Evolutionary conservation across 2,329 filamentous ascomycete species (phyloP), one percentile per base, ranked within the genome.

Genomic region (Esteya vermicola): DNA sequence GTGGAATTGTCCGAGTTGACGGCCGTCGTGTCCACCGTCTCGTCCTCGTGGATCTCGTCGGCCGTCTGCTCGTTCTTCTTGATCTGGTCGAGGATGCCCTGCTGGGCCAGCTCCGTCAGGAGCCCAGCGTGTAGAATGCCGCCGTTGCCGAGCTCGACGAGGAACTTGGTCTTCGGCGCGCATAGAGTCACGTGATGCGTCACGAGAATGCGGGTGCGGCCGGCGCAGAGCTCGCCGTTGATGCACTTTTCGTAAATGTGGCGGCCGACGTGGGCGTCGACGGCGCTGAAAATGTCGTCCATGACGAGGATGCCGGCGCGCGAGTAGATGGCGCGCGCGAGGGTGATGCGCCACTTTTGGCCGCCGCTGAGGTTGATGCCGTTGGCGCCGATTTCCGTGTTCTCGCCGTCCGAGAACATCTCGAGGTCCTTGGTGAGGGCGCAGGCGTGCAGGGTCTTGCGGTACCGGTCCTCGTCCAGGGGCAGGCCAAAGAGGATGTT

Each of bases 301-400:
- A 91, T 66, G 16, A 91, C 63, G 6, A 93, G 62, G 45, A 86
- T 78, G 0, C 80, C 78, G 1, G 81, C 82, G 13, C 83, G 68
- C 2, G 82, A 88, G 56, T 91, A 91, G 16, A 91, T 64, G 1
- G 84, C 83, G 35, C 85, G 68, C 2, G 84, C 85, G 48, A 93
- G 75, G 0, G 81, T 84, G 25, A 91, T 70, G 39, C 85, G 72
- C 81, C 84, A 88, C 51, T 83, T 77, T 57, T 93, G 85, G 0
- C 85, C 85, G 46, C 85, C 85, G 45, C 79, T 85, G 7, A 93
- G 63, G 49, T 89, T 88, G 49, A 91, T 83, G 7, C 85, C 85
- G 45, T 89, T 88, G 3, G 82, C 81, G 10, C 85, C 85, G 39
- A 93, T 83, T 51, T 88, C 81, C 0, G 85, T 93, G 35, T 72